phyloP scores from a whole-genome alignment of 331 rosid species.

The Pyrus hybrid region DNA sequence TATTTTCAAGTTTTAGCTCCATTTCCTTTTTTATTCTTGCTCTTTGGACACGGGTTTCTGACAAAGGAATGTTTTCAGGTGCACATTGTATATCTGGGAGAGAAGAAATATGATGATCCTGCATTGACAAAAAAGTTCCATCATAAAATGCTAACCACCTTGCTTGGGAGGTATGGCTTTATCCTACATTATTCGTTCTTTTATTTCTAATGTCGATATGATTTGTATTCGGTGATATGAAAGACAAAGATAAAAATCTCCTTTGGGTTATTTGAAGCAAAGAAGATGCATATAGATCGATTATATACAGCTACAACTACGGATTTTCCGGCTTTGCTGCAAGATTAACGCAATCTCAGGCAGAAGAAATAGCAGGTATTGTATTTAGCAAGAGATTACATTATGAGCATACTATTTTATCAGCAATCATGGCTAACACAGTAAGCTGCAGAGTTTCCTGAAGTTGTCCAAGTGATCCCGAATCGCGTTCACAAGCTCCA shows the following conservation, averaged over 20 bases:
- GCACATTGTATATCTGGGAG: slow-evolving; percentile 66
- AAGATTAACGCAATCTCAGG: slow-evolving; percentile 55
- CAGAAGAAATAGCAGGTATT: slow-evolving; percentile 50
- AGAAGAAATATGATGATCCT: slow-evolving; percentile 36
- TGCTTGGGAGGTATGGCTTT: slow-evolving; percentile 54
- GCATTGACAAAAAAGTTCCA: slow-evolving; percentile 40
- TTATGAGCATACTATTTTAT: slow-evolving; percentile 9
- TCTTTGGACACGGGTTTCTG: slow-evolving; percentile 10
- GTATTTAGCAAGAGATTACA: slow-evolving; percentile 1
- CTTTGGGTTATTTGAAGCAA: slow-evolving; percentile 39
- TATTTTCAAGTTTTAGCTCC: slow-evolving; percentile 14
- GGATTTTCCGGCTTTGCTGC: slow-evolving; percentile 84
- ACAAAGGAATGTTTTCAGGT: slow-evolving; percentile 29
- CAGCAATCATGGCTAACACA: slow-evolving; percentile 12
- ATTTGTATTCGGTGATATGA: not conserved
- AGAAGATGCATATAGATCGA: slow-evolving; percentile 52
- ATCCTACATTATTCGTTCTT: slow-evolving; percentile 4
- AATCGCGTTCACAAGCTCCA: slow-evolving; percentile 59
- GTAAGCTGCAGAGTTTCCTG: slow-evolving; percentile 45
- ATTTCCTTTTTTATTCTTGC: not conserved
- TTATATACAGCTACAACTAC: slow-evolving; percentile 66
- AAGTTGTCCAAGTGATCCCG: slow-evolving; percentile 58
- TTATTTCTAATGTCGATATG: not conserved
- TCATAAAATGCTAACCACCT: slow-evolving; percentile 43
- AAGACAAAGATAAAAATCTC: not conserved